phyloP scores from a whole-genome alignment of 331 rosid species.

The Quercus tomentella region DNA sequence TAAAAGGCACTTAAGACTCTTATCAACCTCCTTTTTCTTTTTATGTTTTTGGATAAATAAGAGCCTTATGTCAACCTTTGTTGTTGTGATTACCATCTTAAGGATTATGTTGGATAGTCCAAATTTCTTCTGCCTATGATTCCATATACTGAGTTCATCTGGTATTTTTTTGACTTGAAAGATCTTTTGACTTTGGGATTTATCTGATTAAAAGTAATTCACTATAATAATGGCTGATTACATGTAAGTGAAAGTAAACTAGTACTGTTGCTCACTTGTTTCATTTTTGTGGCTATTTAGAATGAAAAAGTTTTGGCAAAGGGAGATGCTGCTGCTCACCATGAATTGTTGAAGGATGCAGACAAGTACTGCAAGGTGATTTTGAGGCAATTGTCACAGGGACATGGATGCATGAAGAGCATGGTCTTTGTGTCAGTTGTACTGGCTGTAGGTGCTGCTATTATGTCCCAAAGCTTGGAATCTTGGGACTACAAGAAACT shows the following conservation, averaged over 20 bases:
- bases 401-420: constrained; percentile 41
- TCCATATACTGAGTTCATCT: background rate
- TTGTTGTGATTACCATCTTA: background rate
- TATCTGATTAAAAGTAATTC: background rate
- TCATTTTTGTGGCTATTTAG: constrained; percentile 14
- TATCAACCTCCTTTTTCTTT: background rate
- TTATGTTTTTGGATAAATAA: too few relatives aligned
- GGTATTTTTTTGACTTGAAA: background rate
- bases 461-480: constrained; percentile 36
- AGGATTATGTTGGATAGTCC: background rate
- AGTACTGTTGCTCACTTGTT: background rate
- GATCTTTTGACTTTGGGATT: background rate
- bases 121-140: background rate
- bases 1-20: background rate
- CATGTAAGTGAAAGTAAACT: background rate
- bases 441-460: constrained; percentile 29
- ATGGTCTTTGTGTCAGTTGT: constrained; percentile 27
- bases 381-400: constrained; percentile 27
- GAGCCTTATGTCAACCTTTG: too few relatives aligned
- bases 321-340: constrained; percentile 21
- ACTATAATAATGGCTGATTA: background rate
- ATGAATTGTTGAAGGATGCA: constrained; percentile 34
- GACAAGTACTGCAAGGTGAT: constrained; percentile 36
- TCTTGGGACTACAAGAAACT: constrained; percentile 30
- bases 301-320: constrained; percentile 32